These are phyloP conservation scores for Erythrobasidium hasegawianum DNA, from an alignment of 1,284 basidiomycete species.

Conservation along the genomic window DNA sequence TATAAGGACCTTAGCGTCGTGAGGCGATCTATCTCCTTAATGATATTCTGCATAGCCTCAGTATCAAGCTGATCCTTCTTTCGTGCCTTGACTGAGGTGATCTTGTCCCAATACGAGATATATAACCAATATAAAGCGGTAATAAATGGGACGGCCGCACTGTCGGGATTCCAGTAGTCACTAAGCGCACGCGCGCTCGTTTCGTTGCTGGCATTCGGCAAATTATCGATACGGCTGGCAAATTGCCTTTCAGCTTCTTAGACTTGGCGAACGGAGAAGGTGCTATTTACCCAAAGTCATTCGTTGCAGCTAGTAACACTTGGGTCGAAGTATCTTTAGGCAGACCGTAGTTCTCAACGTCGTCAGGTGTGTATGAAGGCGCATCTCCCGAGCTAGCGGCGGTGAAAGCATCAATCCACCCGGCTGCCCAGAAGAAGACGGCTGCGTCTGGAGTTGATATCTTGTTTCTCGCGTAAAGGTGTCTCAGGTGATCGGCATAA, in stretches of 20 bases:
- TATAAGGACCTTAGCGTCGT: too few species aligned
- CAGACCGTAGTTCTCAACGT: constrained; percentile 12
- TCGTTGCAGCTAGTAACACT: neutral
- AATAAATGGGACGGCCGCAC: too few species aligned
- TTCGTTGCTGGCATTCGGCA: too few species aligned
- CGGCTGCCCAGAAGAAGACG: constrained; percentile 2
- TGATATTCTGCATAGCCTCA: neutral
- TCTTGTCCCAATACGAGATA: neutral
- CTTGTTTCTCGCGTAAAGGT: neutral
- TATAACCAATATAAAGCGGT: too few species aligned
- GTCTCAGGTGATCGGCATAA: constrained; percentile 15
- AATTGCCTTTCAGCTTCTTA: neutral
- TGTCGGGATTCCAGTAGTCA: too few species aligned
- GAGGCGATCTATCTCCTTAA: neutral
- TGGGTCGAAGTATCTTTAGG: neutral
- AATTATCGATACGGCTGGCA: too few species aligned
- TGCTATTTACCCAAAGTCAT: constrained; percentile 1
- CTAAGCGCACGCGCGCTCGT: too few species aligned
- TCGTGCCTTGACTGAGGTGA: constrained; percentile 6
- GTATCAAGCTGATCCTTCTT: constrained; percentile 3
- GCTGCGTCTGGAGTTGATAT: constrained; percentile 1
- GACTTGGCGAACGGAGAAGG: neutral
- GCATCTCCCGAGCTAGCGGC: constrained; percentile 22
- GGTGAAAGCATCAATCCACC: constrained; percentile 10
- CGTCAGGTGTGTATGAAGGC: constrained; percentile 21